Conservation (phyloP, 2,329 filamentous ascomycete genomes). For the Moelleriella libera region DNA sequence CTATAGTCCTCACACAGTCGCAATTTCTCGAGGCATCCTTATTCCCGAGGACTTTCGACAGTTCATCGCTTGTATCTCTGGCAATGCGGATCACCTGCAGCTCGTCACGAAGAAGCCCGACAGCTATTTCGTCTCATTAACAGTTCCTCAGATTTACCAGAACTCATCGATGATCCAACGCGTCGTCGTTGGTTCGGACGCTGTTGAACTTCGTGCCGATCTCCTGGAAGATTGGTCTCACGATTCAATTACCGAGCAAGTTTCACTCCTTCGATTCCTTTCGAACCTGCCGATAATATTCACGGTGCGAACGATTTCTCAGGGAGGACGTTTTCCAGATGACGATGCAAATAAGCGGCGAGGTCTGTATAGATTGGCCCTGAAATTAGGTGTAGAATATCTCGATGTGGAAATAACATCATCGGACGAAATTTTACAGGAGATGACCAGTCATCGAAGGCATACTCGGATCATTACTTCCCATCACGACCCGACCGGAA, state of each 20-base stretch:
- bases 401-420: conserved; percentile 86
- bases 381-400: conserved; percentile 81
- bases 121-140: conserved; percentile 89
- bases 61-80: conserved; percentile 25
- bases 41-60: conserved; percentile 20
- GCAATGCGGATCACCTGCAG: conserved; percentile 30
- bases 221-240: conserved; percentile 61
- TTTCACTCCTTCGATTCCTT: conserved; percentile 61
- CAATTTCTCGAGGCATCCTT: conserved; percentile 8
- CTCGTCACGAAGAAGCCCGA: conserved; percentile 39
- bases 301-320: conserved; percentile 71
- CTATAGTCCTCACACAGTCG: conserved; percentile 54
- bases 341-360: conserved; percentile 55
- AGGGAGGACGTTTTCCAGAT: conserved; percentile 83
- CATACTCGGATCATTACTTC: conserved; percentile 82
- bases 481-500: conserved; percentile 74
- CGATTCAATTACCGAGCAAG: conserved; percentile 70
- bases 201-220: conserved; percentile 88
- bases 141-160: conserved; percentile 57
- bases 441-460: conserved; percentile 52
- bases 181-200: conserved; percentile 75
- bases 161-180: conserved; percentile 51
- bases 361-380: conserved; percentile 61
- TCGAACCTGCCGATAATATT: conserved; percentile 77
- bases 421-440: conserved; percentile 59